Evolutionary conservation across 192 early-diverging fungal genomes (phyloP).

Genomic region (Bifiguratus adelaidae): DNA sequence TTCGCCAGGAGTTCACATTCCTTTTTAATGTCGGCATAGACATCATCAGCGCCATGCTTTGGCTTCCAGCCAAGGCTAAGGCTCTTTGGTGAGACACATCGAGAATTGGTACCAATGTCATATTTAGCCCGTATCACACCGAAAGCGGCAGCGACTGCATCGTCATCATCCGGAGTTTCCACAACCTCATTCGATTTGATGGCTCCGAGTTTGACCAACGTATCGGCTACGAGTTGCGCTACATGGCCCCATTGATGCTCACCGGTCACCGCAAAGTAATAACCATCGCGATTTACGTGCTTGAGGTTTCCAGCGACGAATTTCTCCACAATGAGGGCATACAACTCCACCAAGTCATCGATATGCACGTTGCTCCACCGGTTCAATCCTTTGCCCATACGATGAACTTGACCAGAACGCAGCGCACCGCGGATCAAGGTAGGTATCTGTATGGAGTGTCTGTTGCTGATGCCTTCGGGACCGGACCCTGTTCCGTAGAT

Average conservation of each 20-base stretch:
- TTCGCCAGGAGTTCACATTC: not conserved
- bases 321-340: not conserved
- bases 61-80: slow-evolving; percentile 4
- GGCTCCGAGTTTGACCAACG: not conserved
- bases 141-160: not conserved
- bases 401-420: not conserved
- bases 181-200: not conserved
- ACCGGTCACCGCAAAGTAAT: slow-evolving; percentile 3
- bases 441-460: not conserved
- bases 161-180: not conserved
- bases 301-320: slow-evolving; percentile 3
- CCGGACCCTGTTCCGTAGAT: slow-evolving; percentile 2
- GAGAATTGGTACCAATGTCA: not conserved
- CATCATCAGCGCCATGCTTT: not conserved
- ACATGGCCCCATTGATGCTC: slow-evolving; percentile 1
- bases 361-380: not conserved
- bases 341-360: not conserved
- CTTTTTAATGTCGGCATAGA: slow-evolving; percentile 1
- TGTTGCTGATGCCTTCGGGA: not conserved
- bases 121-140: not conserved
- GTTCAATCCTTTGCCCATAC: not conserved
- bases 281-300: slow-evolving; percentile 1
- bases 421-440: slow-evolving; percentile 1
- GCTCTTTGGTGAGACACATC: not conserved
- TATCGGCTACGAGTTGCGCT: not conserved